These are phyloP conservation scores for Psilocybe tampanensis DNA, from an alignment of 768 basidiomycete species.

Conservation along the genomic window DNA sequence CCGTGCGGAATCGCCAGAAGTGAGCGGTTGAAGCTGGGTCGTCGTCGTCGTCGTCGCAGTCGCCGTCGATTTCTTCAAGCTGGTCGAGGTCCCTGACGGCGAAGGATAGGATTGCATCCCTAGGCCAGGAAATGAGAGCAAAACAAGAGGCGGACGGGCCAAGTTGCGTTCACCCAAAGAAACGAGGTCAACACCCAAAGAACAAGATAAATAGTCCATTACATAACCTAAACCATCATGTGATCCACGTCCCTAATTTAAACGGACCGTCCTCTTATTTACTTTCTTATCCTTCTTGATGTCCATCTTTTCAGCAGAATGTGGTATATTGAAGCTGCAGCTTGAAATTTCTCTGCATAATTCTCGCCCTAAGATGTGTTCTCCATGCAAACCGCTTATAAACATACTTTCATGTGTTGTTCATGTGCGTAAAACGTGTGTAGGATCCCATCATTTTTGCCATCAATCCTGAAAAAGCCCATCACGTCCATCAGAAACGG, in stretches of 20 bases:
- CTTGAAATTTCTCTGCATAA: too few relatives aligned
- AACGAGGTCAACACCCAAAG: not conserved
- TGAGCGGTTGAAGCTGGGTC: slow-evolving; percentile 17
- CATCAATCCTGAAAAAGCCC: too few relatives aligned
- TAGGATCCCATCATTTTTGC: too few relatives aligned
- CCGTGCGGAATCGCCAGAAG: slow-evolving; percentile 47
- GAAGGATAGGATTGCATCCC: slow-evolving; percentile 21
- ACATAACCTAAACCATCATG: slow-evolving; percentile 11
- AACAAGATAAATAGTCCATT: slow-evolving; percentile 14
- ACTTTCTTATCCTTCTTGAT: not conserved
- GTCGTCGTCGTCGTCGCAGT: slow-evolving; percentile 17
- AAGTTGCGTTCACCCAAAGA: slow-evolving; percentile 8
- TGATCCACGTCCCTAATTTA: not conserved
- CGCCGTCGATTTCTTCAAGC: slow-evolving; percentile 14
- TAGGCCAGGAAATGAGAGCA: slow-evolving; percentile 9
- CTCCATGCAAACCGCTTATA: too few relatives aligned
- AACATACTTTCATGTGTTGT: too few relatives aligned
- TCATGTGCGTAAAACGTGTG: too few relatives aligned
- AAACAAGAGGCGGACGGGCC: slow-evolving; percentile 13
- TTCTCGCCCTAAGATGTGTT: too few relatives aligned
- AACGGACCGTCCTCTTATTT: too few relatives aligned
- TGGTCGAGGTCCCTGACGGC: slow-evolving; percentile 19
- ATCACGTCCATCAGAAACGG: too few relatives aligned
- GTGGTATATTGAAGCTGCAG: too few relatives aligned
- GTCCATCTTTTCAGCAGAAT: too few relatives aligned